These are phyloP conservation scores for Eucalyptus cloeziana DNA, from an alignment of 345 rosid genomes.

Conservation along the genomic window DNA sequence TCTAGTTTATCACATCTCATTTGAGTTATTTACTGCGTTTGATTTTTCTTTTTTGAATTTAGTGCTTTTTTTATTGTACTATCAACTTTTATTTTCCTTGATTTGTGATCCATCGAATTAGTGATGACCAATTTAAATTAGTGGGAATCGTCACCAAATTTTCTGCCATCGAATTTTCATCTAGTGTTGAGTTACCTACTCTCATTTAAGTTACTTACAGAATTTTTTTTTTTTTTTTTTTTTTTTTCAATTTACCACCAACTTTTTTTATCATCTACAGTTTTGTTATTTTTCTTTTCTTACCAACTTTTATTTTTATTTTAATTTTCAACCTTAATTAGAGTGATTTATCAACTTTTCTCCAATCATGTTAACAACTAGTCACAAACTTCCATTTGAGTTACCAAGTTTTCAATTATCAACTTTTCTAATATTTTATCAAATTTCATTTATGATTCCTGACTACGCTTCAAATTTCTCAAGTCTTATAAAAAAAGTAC, in stretches of 20 bases:
- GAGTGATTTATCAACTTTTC: background rate
- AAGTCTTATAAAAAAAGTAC: background rate
- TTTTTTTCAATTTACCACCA: background rate
- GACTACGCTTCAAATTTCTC: background rate
- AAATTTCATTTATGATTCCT: background rate
- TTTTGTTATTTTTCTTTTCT: background rate
- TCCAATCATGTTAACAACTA: background rate
- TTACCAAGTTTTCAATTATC: background rate
- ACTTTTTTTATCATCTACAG: background rate
- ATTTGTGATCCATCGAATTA: background rate
- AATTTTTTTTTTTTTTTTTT: background rate
- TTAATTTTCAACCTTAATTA: background rate
- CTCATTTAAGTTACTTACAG: background rate
- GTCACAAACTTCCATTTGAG: background rate
- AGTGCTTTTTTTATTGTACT: background rate
- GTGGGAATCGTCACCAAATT: background rate
- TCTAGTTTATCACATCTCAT: background rate
- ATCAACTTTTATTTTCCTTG: background rate
- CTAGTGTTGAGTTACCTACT: background rate
- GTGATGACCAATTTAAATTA: background rate
- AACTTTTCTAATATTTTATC: background rate
- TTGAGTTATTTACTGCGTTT: background rate
- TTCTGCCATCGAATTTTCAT: background rate
- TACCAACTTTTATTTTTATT: background rate
- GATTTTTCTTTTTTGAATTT: background rate